A percentile compares a stretch with the other conserved stretches of the same genome.
Evolutionary conservation across 75 land plant species (phyloP).

Genomic region (Picea glauca): DNA sequence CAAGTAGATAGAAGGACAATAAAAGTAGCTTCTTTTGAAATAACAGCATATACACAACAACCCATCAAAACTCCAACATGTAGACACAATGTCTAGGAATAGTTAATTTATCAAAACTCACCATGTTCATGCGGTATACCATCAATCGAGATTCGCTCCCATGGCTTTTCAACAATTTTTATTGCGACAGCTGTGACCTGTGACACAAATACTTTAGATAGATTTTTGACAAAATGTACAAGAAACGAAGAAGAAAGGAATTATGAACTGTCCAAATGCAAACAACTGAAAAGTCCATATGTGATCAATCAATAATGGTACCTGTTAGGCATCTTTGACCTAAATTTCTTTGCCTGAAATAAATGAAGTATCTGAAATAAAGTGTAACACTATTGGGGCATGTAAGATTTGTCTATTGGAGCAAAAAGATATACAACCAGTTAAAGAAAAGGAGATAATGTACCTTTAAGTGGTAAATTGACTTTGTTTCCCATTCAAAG

Average conservation of each 20-base stretch:
- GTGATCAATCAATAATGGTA: neutral
- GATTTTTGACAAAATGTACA: neutral
- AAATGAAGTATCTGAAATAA: neutral
- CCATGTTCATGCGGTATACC: conserved; percentile 89
- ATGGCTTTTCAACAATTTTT: conserved; percentile 78
- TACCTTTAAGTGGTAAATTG: neutral
- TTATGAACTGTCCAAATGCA: neutral
- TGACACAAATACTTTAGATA: neutral
- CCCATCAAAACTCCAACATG: too few relatives aligned
- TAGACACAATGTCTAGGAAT: too few relatives aligned
- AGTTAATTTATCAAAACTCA: conserved; percentile 20
- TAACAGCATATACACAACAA: too few relatives aligned
- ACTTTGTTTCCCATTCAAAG: neutral
- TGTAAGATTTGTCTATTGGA: neutral
- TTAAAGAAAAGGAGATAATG: neutral
- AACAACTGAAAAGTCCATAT: neutral
- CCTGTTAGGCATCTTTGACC: neutral
- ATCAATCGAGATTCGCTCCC: conserved; percentile 71
- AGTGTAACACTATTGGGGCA: neutral
- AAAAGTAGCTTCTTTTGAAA: too few relatives aligned
- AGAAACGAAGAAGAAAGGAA: neutral
- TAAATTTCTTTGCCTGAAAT: neutral
- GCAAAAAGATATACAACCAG: neutral
- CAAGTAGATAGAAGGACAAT: too few relatives aligned
- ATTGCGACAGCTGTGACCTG: conserved; percentile 70